Base-by-base conservation (phyloP, 306 rosid genomes). In the Medicago lupulina region DNA sequence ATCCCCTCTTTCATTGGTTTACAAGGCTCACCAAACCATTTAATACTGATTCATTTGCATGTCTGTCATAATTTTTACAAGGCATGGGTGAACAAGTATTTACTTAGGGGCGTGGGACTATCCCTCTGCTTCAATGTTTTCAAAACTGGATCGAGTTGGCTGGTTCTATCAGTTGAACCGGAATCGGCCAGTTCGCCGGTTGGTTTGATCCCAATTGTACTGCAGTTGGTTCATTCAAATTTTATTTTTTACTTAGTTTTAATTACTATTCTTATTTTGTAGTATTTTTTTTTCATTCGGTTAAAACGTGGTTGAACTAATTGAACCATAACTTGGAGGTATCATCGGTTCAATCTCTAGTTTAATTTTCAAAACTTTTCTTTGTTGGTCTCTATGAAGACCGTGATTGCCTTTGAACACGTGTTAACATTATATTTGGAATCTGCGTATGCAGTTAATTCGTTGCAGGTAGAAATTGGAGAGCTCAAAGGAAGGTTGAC, bases 401-500 rank as follows among this genome's bases (percentile, higher is more conserved):
- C 62, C 25, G 11, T 50, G 57, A 51, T 68, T 67, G 58, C 19
- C 18, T 76, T 40, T 74, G 69, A 47, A 67, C 57, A 73, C 60
- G 7, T 67, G 47, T 70, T 69, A 71, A 78, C 83, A 76, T 58
- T 28, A 23, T 31, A 15, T 15, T 60, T 66, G 69, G 65, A 71
- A 81, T 9, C 2, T 66, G 70, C 54, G 23, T 31, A 31, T 83
- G 76, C 89, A 95, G 97, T 95, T 59, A 89, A 89, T 79, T 76
- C 85, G n/a, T 85, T 92, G 82, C 92, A 95, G 84, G 97, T 92
- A 50, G 97, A 92, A 71, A 88, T 89, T 77, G 99, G 97, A 73
- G 97, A 88, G 82, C 96, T 95, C 36, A 92, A 95, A 84, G 96
- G 99, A 82, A 90, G 97, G 82, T 79, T 95, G 80, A 95, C 92